A percentile compares a stretch with the other conserved stretches of the same genome.
These are phyloP conservation scores for Hygrocybe punicea DNA, from an alignment of 768 basidiomycete genomes.

Conservation along the genomic window DNA sequence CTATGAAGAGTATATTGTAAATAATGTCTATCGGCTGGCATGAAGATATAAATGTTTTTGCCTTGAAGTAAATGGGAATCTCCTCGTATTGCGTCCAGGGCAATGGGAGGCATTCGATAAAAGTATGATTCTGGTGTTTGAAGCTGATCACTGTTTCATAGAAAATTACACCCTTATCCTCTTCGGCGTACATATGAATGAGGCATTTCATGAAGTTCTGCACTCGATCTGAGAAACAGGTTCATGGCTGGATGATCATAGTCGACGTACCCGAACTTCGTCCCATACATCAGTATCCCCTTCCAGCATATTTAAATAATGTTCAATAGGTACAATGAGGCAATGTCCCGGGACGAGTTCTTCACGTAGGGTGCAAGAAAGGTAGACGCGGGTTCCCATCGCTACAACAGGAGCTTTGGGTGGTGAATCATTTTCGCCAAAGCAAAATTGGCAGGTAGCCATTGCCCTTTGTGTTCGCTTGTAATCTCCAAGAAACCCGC, in stretches of 20 bases:
- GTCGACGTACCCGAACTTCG: slow-evolving; percentile 77
- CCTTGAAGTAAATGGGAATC: slow-evolving; percentile 92
- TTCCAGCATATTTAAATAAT: slow-evolving; percentile 86
- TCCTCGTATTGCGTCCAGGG: slow-evolving; percentile 85
- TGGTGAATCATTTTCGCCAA: slow-evolving; percentile 84
- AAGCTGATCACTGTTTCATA: slow-evolving; percentile 89
- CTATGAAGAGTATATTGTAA: slow-evolving; percentile 34
- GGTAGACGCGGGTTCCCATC: slow-evolving; percentile 85
- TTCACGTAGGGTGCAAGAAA: slow-evolving; percentile 85
- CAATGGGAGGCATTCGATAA: slow-evolving; percentile 90
- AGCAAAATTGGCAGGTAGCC: slow-evolving; percentile 83
- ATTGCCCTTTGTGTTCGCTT: slow-evolving; percentile 90
- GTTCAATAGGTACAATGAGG: slow-evolving; percentile 93
- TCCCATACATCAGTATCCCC: slow-evolving; percentile 99
- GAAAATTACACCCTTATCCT: slow-evolving; percentile 92
- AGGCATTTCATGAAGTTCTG: slow-evolving; percentile 87
- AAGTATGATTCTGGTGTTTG: slow-evolving; percentile 86
- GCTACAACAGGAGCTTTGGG: slow-evolving; percentile 88
- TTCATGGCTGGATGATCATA: neutral
- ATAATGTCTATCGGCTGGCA: neutral
- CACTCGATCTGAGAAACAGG: slow-evolving; percentile 5
- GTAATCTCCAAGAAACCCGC: slow-evolving; percentile 59
- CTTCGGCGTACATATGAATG: slow-evolving; percentile 90
- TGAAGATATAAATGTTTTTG: slow-evolving; percentile 26
- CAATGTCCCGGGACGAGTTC: slow-evolving; percentile 92